A percentile compares a stretch with the other conserved stretches of the same genome.
These are phyloP conservation scores for Calonectria pseudoturangicola DNA, from an alignment of 2,329 filamentous ascomycete genomes.

Conservation along the genomic window DNA sequence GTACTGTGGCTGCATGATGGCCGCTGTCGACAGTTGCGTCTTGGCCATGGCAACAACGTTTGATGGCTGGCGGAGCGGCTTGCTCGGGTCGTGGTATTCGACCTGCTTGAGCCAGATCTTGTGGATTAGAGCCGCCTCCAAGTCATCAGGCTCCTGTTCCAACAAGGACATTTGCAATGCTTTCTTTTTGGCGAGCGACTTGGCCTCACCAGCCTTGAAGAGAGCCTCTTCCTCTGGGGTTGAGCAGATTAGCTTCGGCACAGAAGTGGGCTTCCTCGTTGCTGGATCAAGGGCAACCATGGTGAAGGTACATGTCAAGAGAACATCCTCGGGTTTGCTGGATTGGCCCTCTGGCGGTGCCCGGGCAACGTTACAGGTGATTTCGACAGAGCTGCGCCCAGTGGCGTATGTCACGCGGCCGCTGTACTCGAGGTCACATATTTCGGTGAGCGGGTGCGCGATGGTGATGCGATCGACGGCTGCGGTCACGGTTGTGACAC, in stretches of 20 bases:
- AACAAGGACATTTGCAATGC: conserved; percentile 50
- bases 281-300: conserved; percentile 56
- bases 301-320: conserved; percentile 64
- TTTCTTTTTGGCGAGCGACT: conserved; percentile 54
- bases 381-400: conserved; percentile 83
- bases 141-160: conserved; percentile 54
- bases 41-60: conserved; percentile 56
- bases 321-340: conserved; percentile 65
- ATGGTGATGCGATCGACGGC: conserved; percentile 72
- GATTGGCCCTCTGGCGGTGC: conserved; percentile 75
- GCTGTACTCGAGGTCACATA: conserved; percentile 85
- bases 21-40: conserved; percentile 53
- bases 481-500: conserved; percentile 70
- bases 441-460: conserved; percentile 82
- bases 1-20: conserved; percentile 57
- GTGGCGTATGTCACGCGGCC: conserved; percentile 79
- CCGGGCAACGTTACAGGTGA: conserved; percentile 83
- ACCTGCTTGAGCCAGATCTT: conserved; percentile 55
- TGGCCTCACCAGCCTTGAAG: conserved; percentile 53
- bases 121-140: conserved; percentile 56
- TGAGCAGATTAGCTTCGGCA: conserved; percentile 50
- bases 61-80: conserved; percentile 49
- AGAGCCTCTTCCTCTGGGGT: conserved; percentile 55
- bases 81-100: conserved; percentile 56
- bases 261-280: conserved; percentile 54